Evolutionary conservation across 2,329 filamentous ascomycete genomes (phyloP), one percentile per base, ranked within the genome.

Genomic region (Xylariaceae sp.): DNA sequence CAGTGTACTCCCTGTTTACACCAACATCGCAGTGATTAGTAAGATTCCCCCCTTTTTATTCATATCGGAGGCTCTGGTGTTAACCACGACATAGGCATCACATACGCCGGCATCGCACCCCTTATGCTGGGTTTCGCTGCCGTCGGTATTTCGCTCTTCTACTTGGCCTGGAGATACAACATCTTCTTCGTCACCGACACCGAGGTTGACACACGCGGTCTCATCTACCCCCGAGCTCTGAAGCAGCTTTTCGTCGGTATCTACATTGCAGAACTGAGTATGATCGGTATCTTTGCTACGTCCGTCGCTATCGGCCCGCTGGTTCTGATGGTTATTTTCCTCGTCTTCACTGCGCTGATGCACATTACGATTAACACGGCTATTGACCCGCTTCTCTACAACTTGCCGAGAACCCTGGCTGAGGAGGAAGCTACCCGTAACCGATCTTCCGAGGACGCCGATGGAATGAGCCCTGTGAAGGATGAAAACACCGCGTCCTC

Each of bases 111-210:
- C 64, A 95, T 97, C 68, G 90, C 92, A 2, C 93, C 92, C 0
- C 77, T 97, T 9, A 87, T 96, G 56, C 80, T 96, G 53, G 84
- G 87, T 4, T 97, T 96, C 69, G 90, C 90, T 1, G 86, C 88
- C 0, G 80, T 90, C 45, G 92, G 90, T 34, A 82, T 97, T 60
- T 84, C 81, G 18, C 78, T 94, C 48, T 92, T 96, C 74, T 95
- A 96, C 72, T 78, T 93, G 55, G 89, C 92, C 52, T 96, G 91
- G 80, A 85, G 89, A 15, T 96, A 97, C 80, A 95, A 96, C 71
- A 76, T 97, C 57, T 81, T 97, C 53, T 97, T 90, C 73, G 91
- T 96, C 42, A 88, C 87, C 54, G 89, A 95, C 71, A 85, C 89
- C 7, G 77, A 84, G 60, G 87, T 96, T 69, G 92, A 97, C 71